Percentiles rank a stretch among this genome's conserved stretches.
Conservation (phyloP, 441 rosid species). For the Mallotus repandus region DNA sequence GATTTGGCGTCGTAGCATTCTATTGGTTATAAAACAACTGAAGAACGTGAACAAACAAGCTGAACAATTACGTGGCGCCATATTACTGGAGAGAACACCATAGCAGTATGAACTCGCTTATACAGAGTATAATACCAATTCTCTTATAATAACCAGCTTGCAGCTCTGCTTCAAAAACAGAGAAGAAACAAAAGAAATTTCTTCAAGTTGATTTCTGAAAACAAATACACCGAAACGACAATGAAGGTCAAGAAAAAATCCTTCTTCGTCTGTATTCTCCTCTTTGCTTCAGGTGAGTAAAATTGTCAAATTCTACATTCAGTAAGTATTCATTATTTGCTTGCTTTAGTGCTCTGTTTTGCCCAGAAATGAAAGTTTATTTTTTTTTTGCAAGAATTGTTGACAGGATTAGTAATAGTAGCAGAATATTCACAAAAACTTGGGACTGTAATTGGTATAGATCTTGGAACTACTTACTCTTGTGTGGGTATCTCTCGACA, state of each 20-base stretch:
- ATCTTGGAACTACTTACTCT: conserved; percentile 60
- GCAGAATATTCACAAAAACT: conserved; percentile 30
- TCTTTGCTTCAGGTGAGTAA: conserved; percentile 35
- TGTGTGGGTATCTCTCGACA: conserved; percentile 52
- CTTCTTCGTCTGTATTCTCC: conserved; percentile 7
- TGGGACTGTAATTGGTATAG: conserved; percentile 57
- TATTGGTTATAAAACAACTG: conserved; percentile 6
- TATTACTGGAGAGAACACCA: conserved; percentile 24
- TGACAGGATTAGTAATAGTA: conserved; percentile 26
- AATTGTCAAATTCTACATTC: too few relatives aligned
- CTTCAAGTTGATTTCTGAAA: background rate
- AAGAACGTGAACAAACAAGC: too few relatives aligned
- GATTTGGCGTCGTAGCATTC: conserved; percentile 6
- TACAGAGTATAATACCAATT: background rate
- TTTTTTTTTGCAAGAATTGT: conserved; percentile 22
- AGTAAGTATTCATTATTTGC: too few relatives aligned
- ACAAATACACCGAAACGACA: background rate
- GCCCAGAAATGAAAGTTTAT: too few relatives aligned
- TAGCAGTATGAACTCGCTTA: background rate
- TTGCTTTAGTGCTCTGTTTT: too few relatives aligned
- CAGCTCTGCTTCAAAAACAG: background rate
- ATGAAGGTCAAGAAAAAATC: conserved; percentile 28
- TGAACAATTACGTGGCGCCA: conserved; percentile 21
- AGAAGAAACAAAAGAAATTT: background rate
- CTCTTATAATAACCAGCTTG: background rate